Conservation (phyloP, 345 rosid genomes). For the Rhodamnia rubescens region DNA sequence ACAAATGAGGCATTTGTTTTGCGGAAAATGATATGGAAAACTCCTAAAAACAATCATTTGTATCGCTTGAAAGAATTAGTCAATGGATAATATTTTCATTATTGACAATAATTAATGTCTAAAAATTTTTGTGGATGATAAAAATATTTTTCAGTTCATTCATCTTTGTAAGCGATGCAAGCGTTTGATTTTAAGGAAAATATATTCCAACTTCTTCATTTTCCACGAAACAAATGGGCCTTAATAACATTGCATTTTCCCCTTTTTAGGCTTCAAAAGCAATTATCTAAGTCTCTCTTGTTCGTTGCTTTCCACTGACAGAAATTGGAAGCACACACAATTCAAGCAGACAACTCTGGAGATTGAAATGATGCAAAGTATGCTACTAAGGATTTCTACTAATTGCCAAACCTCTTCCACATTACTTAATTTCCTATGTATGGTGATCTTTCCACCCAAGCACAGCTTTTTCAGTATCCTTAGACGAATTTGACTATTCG, state of each 20-base stretch:
- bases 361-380: background rate
- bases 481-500: background rate
- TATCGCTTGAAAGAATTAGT: background rate
- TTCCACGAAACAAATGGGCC: background rate
- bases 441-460: background rate
- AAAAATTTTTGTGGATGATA: background rate
- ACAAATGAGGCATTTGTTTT: background rate
- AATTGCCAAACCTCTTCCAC: background rate
- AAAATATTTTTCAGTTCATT: background rate
- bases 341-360: background rate
- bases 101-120: background rate
- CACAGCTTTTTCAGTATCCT: background rate
- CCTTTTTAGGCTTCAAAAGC: background rate
- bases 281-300: background rate
- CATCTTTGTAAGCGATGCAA: background rate
- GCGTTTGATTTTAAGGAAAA: background rate
- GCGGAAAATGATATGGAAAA: background rate
- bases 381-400: background rate
- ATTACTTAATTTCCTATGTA: background rate
- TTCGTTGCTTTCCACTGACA: background rate
- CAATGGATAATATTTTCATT: background rate
- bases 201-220: background rate
- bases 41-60: background rate
- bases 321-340: background rate
- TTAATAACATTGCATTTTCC: background rate